A percentile compares a stretch with the other conserved stretches of the same genome.
Conservation (phyloP, 2,329 filamentous ascomycete genomes). For the Ramularia collo-cygni region DNA sequence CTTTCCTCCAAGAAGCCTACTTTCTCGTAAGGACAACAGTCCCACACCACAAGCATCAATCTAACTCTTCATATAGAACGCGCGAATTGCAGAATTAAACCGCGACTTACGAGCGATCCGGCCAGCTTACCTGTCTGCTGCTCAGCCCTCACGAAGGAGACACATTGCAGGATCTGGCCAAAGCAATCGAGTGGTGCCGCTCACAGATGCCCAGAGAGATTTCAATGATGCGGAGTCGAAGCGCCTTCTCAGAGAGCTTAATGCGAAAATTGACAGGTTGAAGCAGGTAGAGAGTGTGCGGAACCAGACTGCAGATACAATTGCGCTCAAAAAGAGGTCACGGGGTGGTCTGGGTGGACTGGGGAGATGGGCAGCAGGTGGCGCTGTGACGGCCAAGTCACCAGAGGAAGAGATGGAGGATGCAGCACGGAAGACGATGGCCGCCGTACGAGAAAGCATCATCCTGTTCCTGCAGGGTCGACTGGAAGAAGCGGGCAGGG, state of each 20-base stretch:
- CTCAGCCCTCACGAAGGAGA: slow-evolving; percentile 50
- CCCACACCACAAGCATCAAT: not conserved
- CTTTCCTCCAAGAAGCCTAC: slow-evolving; percentile 90
- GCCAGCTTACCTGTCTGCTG: slow-evolving; percentile 82
- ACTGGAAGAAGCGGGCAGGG: slow-evolving; percentile 67
- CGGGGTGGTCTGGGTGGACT: slow-evolving; percentile 55
- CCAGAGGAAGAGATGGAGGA: slow-evolving; percentile 68
- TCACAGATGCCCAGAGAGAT: slow-evolving; percentile 78
- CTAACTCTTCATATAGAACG: slow-evolving; percentile 54
- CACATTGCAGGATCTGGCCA: slow-evolving; percentile 24
- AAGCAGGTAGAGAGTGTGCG: slow-evolving; percentile 76
- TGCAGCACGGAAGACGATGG: slow-evolving; percentile 58
- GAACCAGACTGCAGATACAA: slow-evolving; percentile 63
- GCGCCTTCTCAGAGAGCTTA: slow-evolving; percentile 75
- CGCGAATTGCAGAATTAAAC: slow-evolving; percentile 74
- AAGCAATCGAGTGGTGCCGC: slow-evolving; percentile 41
- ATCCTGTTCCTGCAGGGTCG: slow-evolving; percentile 72
- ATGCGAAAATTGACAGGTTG: slow-evolving; percentile 70
- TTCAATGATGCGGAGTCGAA: slow-evolving; percentile 84
- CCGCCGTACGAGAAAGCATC: slow-evolving; percentile 70
- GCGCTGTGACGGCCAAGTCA: slow-evolving; percentile 45
- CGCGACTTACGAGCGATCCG: slow-evolving; percentile 75
- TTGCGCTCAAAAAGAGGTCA: slow-evolving; percentile 65
- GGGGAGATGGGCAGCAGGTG: slow-evolving; percentile 62
- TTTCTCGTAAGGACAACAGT: slow-evolving; percentile 58